Evolutionary conservation across 2,329 filamentous ascomycete species (phyloP).

Genomic region (Fulvia fulva): DNA sequence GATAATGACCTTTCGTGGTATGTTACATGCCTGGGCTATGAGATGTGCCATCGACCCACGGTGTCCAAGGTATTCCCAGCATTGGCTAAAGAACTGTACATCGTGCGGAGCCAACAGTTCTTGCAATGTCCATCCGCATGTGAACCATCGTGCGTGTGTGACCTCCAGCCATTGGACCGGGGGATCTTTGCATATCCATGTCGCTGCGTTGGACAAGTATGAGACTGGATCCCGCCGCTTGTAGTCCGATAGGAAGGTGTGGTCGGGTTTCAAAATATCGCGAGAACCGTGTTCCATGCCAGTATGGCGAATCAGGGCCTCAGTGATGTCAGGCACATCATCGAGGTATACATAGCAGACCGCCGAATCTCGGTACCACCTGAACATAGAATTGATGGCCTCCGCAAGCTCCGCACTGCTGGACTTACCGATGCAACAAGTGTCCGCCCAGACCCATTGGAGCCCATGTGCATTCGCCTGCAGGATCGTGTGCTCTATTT

Average conservation of each 20-base stretch:
- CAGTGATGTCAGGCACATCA: not conserved
- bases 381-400: no score
- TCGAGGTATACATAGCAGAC: constrained; percentile 17
- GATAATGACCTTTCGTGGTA: no score
- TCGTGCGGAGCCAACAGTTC: not conserved
- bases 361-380: constrained; percentile 15
- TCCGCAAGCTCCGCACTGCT: constrained; percentile 19
- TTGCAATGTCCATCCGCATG: no score
- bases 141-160: not conserved
- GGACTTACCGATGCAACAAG: constrained; percentile 20
- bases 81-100: not conserved
- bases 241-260: no score
- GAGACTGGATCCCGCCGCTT: no score
- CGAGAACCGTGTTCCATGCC: no score
- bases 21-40: no score
- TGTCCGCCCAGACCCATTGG: constrained; percentile 16
- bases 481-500: not conserved
- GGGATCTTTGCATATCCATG: not conserved
- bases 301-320: not conserved
- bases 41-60: no score
- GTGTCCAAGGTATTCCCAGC: not conserved
- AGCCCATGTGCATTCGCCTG: not conserved
- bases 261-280: no score
- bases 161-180: not conserved
- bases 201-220: no score